phyloP scores from a whole-genome alignment of 331 rosid species.

The Arachis monticola region DNA sequence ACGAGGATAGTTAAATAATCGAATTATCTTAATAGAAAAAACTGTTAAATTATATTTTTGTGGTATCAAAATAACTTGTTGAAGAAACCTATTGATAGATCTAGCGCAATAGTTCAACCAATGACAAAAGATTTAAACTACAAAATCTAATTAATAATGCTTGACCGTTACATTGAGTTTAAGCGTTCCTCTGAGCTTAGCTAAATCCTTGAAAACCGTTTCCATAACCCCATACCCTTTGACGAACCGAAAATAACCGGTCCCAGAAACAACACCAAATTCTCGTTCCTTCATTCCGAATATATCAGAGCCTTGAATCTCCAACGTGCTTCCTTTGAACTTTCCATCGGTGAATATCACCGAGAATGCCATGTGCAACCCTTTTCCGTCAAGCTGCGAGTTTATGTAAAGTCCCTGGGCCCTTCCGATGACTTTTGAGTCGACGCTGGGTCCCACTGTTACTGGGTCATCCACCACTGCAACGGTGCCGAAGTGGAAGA shows the following conservation, averaged over 20 bases:
- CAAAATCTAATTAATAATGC: constrained; percentile 37
- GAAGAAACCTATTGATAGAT: too few relatives aligned
- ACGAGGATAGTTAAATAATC: too few relatives aligned
- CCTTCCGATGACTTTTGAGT: constrained; percentile 60
- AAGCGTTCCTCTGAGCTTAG: constrained; percentile 52
- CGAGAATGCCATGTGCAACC: constrained; percentile 59
- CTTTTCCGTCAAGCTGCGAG: constrained; percentile 64
- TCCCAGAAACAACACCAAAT: constrained; percentile 64
- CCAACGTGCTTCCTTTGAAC: constrained; percentile 60
- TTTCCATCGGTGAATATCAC: constrained; percentile 57
- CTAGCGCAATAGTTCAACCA: too few relatives aligned
- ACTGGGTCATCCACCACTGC: constrained; percentile 60
- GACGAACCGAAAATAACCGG: constrained; percentile 66
- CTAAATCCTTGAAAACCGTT: constrained; percentile 59
- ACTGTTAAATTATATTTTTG: too few relatives aligned
- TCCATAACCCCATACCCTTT: constrained; percentile 67
- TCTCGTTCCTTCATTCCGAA: constrained; percentile 49
- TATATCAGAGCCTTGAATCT: constrained; percentile 63
- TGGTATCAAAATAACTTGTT: too few relatives aligned
- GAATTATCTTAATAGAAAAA: too few relatives aligned
- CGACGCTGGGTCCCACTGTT: constrained; percentile 50
- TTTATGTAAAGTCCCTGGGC: constrained; percentile 66
- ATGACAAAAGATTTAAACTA: neutral
- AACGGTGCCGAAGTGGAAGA: constrained; percentile 60
- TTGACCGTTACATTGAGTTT: constrained; percentile 57